Percentiles rank a stretch among this genome's conserved stretches.
Evolutionary conservation across 768 basidiomycete genomes (phyloP).

Genomic region (Pleurotus pulmonarius): DNA sequence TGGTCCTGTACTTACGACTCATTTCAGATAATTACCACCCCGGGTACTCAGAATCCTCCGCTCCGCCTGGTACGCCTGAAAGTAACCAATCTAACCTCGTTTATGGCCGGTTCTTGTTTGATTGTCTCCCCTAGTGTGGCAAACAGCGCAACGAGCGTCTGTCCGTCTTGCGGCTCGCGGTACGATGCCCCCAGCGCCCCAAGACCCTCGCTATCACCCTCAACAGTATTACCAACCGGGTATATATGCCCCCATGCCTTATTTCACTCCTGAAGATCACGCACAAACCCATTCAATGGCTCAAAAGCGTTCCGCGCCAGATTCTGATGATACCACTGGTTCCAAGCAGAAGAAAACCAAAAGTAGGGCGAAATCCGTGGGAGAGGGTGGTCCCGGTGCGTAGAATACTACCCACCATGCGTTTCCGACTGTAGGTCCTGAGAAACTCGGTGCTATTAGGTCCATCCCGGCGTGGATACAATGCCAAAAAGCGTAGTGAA

Average conservation of each 20-base stretch:
- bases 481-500: constrained; percentile 69
- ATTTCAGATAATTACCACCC: constrained; percentile 27
- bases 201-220: constrained; percentile 23
- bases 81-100: constrained; percentile 19
- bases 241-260: constrained; percentile 3
- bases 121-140: constrained; percentile 38
- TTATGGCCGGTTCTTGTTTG: constrained; percentile 9
- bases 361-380: constrained; percentile 28
- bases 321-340: constrained; percentile 33
- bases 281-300: constrained; percentile 11
- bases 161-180: constrained; percentile 56
- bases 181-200: constrained; percentile 17
- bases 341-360: constrained; percentile 46
- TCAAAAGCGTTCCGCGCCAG: constrained; percentile 30
- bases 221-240: constrained; percentile 18
- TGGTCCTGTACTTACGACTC: not conserved
- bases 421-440: not conserved
- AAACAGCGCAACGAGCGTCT: constrained; percentile 51
- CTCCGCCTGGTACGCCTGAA: constrained; percentile 23
- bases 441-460: constrained; percentile 18
- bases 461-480: constrained; percentile 64
- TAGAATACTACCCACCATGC: constrained; percentile 17
- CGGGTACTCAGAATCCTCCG: constrained; percentile 25
- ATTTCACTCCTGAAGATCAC: not conserved
- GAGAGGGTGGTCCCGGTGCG: constrained; percentile 20